Percentiles rank a stretch among this genome's conserved stretches.
Evolutionary conservation across 768 basidiomycete genomes (phyloP).

Genomic region (Russula abietina): DNA sequence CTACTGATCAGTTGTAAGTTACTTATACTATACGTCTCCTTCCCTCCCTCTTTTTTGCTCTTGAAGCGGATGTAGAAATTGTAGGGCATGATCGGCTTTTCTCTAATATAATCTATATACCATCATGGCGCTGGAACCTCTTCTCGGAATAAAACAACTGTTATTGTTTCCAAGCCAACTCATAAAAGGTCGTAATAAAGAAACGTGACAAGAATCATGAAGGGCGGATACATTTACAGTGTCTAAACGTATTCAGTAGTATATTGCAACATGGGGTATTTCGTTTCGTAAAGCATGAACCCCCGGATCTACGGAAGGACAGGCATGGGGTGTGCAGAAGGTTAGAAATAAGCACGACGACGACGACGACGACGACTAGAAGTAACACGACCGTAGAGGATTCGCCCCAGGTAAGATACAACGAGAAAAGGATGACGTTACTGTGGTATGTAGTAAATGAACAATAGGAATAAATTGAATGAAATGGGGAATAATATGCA

Average conservation of each 20-base stretch:
- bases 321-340: neutral
- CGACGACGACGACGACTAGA: neutral
- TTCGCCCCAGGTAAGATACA: neutral
- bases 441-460: neutral
- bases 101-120: neutral
- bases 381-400: neutral
- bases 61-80: slow-evolving; percentile 9
- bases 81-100: neutral
- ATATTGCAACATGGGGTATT: neutral
- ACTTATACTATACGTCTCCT: neutral
- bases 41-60: neutral
- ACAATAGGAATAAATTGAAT: slow-evolving; percentile 22
- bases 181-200: neutral
- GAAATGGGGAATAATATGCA: neutral
- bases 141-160: neutral
- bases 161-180: neutral
- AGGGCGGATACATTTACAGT: neutral
- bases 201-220: neutral
- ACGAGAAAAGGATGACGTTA: neutral
- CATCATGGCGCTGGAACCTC: neutral
- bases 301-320: neutral
- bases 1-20: neutral
- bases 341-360: neutral
- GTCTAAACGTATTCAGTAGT: neutral
- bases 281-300: slow-evolving; percentile 7